These are phyloP conservation scores for Lasiosphaeriaceae sp. DNA, from an alignment of 495 filamentous ascomycete species.

Conservation along the genomic window DNA sequence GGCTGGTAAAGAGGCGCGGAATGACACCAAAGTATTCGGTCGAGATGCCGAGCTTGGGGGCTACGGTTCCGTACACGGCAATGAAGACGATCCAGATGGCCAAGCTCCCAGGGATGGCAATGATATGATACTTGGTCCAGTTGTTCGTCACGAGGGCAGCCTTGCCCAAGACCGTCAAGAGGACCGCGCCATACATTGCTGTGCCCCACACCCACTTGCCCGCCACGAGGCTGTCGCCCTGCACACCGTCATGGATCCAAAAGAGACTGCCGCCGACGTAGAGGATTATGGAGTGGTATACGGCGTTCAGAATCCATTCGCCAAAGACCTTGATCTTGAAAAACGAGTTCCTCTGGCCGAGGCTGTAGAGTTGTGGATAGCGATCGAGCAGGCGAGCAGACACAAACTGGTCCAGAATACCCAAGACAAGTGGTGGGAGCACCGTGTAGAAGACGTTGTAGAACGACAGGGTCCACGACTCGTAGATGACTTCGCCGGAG, in stretches of 20 bases:
- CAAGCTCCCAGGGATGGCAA: slow-evolving; percentile 94
- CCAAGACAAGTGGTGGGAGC: slow-evolving; percentile 88
- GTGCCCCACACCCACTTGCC: slow-evolving; percentile 99
- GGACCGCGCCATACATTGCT: slow-evolving; percentile 82
- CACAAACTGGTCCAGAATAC: slow-evolving; percentile 97
- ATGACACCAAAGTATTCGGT: slow-evolving; percentile 83
- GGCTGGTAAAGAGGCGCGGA: slow-evolving; percentile 71
- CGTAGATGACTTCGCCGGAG: slow-evolving; percentile 96
- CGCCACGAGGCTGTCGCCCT: slow-evolving; percentile 68
- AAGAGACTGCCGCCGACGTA: slow-evolving; percentile 82
- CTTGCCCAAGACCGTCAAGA: slow-evolving; percentile 91
- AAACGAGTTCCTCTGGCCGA: slow-evolving; percentile 87
- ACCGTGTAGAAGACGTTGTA: slow-evolving; percentile 99
- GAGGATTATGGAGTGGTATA: slow-evolving; percentile 91
- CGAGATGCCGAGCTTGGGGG: slow-evolving; percentile 79
- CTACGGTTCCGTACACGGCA: slow-evolving; percentile 84
- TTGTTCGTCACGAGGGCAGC: slow-evolving; percentile 92
- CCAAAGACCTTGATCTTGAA: slow-evolving; percentile 90
- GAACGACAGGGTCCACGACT: slow-evolving; percentile 98
- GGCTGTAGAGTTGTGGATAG: slow-evolving; percentile 93
- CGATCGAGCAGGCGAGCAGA: slow-evolving; percentile 93
- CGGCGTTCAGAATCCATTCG: slow-evolving; percentile 88
- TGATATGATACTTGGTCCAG: slow-evolving; percentile 97
- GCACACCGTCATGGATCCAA: slow-evolving; percentile 71
- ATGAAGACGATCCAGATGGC: slow-evolving; percentile 87